phyloP scores from a whole-genome alignment of 225 moss, liverwort and hornwort genomes.

The Pseudoscleropodium purum region DNA sequence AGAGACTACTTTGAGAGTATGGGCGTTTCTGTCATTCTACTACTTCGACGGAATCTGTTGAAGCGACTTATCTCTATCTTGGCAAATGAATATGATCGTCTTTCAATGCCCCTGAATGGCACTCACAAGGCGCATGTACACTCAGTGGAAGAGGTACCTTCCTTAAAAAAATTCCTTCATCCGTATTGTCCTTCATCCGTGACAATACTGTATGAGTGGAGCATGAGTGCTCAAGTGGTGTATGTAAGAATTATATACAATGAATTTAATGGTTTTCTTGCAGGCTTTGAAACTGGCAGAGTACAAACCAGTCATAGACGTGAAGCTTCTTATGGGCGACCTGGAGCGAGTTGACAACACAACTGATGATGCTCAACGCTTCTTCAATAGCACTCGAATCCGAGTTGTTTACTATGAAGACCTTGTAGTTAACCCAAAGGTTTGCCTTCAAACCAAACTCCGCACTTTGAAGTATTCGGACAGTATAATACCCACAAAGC shows the following conservation, averaged over 20 bases:
- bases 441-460: not conserved
- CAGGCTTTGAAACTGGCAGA: conserved; percentile 59
- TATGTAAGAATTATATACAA: not conserved
- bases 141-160: conserved; percentile 41
- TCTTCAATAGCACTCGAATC: conserved; percentile 39
- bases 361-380: conserved; percentile 30
- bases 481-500: not conserved
- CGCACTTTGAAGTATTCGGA: not conserved
- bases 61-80: conserved; percentile 52
- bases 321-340: conserved; percentile 21
- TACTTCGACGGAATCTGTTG: conserved; percentile 46
- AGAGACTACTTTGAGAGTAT: conserved; percentile 35
- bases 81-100: conserved; percentile 55
- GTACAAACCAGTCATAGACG: conserved; percentile 46
- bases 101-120: conserved; percentile 42
- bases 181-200: not conserved
- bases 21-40: conserved; percentile 54
- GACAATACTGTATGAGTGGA: not conserved
- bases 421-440: conserved; percentile 26
- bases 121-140: conserved; percentile 62
- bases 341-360: conserved; percentile 45
- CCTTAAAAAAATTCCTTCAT: not conserved
- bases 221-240: not conserved
- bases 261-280: not conserved
- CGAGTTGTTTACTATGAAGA: conserved; percentile 52